Conservation (phyloP, 805 yeast species). For the Naumovozyma castellii region DNA sequence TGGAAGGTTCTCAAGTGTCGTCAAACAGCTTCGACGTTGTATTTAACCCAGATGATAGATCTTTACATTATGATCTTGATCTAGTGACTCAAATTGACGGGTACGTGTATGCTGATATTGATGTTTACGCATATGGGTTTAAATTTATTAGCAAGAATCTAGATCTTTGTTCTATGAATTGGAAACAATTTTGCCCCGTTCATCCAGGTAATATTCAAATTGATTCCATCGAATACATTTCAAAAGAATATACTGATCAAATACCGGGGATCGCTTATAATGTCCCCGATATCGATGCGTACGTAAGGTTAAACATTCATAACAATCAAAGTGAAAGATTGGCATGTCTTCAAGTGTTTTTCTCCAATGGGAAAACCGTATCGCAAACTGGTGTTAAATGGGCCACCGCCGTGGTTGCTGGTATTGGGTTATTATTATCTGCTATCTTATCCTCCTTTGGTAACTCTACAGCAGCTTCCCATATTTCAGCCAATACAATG, state of each 20-base stretch:
- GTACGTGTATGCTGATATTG: conserved; percentile 57
- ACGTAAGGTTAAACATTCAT: conserved; percentile 48
- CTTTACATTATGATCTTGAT: conserved; percentile 60
- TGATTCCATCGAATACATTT: conserved; percentile 55
- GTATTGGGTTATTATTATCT: conserved; percentile 75
- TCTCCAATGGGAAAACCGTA: conserved; percentile 72
- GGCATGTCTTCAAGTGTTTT: conserved; percentile 69
- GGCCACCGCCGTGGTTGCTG: conserved; percentile 89
- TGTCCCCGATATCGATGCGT: conserved; percentile 83
- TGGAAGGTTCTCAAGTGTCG: conserved; percentile 62
- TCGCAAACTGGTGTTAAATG: conserved; percentile 76
- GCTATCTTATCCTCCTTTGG: conserved; percentile 78
- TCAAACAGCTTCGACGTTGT: conserved; percentile 68
- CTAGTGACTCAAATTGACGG: conserved; percentile 60
- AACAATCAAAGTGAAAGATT: conserved; percentile 35
- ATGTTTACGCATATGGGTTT: conserved; percentile 82
- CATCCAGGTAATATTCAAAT: conserved; percentile 74
- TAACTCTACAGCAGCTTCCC: conserved; percentile 81
- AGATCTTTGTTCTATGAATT: conserved; percentile 51
- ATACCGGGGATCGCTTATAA: conserved; percentile 81
- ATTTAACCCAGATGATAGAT: conserved; percentile 61
- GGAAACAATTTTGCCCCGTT: conserved; percentile 88
- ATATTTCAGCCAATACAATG: conserved; percentile 77
- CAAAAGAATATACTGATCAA: conserved; percentile 38
- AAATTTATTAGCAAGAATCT: conserved; percentile 47